Evolutionary conservation across 2,329 filamentous ascomycete genomes (phyloP).

Genomic region (Thelonectria blattea): DNA sequence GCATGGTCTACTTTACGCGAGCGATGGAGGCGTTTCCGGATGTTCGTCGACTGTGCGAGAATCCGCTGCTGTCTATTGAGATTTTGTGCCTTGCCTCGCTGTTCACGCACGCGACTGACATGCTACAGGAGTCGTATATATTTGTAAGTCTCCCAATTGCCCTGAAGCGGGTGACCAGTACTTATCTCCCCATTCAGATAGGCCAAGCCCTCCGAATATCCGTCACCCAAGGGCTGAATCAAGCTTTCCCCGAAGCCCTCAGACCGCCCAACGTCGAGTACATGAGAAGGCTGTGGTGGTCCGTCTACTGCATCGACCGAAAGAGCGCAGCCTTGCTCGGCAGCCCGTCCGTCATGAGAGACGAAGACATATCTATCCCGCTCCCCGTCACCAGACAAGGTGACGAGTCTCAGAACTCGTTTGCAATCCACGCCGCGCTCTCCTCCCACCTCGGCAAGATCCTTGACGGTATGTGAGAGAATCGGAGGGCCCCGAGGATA

Average conservation of each 20-base stretch:
- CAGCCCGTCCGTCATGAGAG: constrained; percentile 26
- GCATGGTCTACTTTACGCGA: constrained; percentile 27
- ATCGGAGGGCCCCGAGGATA: rapidly evolving
- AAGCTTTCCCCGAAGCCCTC: constrained; percentile 25
- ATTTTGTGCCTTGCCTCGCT: constrained; percentile 25
- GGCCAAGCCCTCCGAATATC: constrained; percentile 28
- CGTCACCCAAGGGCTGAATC: constrained; percentile 26
- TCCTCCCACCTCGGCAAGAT: constrained; percentile 31
- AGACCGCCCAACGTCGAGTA: constrained; percentile 25
- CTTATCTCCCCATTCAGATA: constrained; percentile 6
- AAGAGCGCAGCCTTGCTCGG: constrained; percentile 30
- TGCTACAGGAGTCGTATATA: constrained; percentile 30
- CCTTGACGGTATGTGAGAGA: constrained; percentile 23
- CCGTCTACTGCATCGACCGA: constrained; percentile 31
- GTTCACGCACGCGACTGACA: constrained; percentile 31
- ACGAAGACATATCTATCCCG: constrained; percentile 29
- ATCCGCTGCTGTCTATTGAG: constrained; percentile 30
- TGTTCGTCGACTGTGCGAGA: constrained; percentile 25
- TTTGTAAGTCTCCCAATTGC: constrained; percentile 9
- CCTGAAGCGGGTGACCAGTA: background rate
- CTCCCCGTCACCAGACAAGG: constrained; percentile 17
- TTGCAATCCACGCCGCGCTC: constrained; percentile 26
- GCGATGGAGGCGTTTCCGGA: constrained; percentile 29
- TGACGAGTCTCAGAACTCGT: constrained; percentile 24
- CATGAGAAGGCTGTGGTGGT: constrained; percentile 30